Conservation (phyloP, 805 yeast species). For the Candida verbasci region DNA sequence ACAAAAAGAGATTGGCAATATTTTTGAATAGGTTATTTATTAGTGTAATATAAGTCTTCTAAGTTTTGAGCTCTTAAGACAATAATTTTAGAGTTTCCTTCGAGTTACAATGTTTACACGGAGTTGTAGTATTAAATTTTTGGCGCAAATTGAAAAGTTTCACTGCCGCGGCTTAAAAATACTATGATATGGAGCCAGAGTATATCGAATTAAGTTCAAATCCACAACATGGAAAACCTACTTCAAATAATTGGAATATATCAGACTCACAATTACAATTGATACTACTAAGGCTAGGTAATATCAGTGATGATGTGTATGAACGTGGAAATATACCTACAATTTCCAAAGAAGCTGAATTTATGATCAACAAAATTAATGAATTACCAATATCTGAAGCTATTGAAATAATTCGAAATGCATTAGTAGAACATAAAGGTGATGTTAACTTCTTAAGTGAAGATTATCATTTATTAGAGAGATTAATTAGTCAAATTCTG, state of each 20-base stretch:
- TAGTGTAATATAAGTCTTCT: no score
- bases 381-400: constrained; percentile 20
- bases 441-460: constrained; percentile 33
- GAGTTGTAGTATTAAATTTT: no score
- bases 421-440: constrained; percentile 30
- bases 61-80: no score
- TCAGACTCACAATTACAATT: constrained; percentile 11
- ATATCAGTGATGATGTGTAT: constrained; percentile 18
- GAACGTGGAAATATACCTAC: background rate
- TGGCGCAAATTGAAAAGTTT: no score
- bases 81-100: no score
- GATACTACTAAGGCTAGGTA: constrained; percentile 19
- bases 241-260: constrained; percentile 4
- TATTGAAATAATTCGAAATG: constrained; percentile 27
- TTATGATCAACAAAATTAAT: constrained; percentile 28
- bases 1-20: constrained; percentile 4
- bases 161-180: no score
- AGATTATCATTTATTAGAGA: constrained; percentile 30
- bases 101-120: no score
- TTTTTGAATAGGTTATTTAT: constrained; percentile 3
- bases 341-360: constrained; percentile 12
- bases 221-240: constrained; percentile 1
- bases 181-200: constrained; percentile 8
- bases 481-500: constrained; percentile 18
- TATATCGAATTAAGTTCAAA: constrained; percentile 15